Evolutionary conservation across 2,329 filamentous ascomycete genomes (phyloP).

Genomic region (Botryotinia narcissicola): DNA sequence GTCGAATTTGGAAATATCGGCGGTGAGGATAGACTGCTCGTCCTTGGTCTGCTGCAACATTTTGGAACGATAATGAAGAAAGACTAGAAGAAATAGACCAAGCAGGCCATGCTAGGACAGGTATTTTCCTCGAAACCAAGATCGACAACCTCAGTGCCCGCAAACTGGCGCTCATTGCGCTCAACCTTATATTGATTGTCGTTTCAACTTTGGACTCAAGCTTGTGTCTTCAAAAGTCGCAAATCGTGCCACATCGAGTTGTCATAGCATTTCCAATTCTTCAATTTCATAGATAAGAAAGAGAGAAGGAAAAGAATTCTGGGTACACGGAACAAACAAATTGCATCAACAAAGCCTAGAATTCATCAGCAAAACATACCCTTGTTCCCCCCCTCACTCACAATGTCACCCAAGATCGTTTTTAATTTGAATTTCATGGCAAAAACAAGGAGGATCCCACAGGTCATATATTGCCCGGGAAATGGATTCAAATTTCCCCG

Average conservation of each 20-base stretch:
- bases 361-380: not conserved
- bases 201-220: not conserved
- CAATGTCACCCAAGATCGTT: not conserved
- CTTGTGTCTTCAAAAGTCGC: not conserved
- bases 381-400: not conserved
- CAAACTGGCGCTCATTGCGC: not conserved
- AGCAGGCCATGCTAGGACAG: not conserved
- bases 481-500: not conserved
- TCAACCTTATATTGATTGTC: not conserved
- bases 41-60: not conserved
- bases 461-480: not conserved
- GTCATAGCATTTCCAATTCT: not conserved
- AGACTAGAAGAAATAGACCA: not conserved
- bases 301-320: not conserved
- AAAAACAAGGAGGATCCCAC: conserved; percentile 12
- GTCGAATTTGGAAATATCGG: not conserved
- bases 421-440: not conserved
- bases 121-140: not conserved
- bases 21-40: not conserved
- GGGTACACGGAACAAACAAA: not conserved
- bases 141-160: not conserved
- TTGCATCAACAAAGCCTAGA: not conserved
- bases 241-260: not conserved
- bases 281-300: not conserved
- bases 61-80: not conserved